Conservation (phyloP, 495 filamentous ascomycete species). For the Tirmania nivea region DNA sequence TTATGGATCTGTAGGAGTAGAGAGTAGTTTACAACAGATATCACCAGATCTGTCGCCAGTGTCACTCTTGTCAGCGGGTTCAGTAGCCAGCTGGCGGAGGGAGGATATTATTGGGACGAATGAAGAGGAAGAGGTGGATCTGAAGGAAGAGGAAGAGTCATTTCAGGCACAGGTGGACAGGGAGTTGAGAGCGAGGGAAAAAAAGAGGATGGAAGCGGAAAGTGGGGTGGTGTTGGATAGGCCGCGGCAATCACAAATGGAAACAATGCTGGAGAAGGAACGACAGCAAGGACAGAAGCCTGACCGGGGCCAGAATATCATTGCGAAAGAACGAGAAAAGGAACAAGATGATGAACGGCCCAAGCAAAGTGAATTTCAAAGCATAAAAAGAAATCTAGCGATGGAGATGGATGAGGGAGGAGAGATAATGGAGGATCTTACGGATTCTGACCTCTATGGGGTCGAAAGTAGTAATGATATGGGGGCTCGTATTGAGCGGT, state of each 20-base stretch:
- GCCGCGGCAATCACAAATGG: too few species aligned
- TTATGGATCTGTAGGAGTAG: not conserved
- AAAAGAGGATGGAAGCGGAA: not conserved
- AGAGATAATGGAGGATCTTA: not conserved
- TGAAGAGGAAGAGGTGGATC: not conserved
- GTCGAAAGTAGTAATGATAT: conserved; percentile 2
- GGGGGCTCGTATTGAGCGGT: too few species aligned
- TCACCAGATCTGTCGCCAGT: not conserved
- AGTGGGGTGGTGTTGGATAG: not conserved
- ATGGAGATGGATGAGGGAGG: not conserved
- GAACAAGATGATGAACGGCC: not conserved
- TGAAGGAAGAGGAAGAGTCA: not conserved
- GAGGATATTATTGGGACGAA: not conserved
- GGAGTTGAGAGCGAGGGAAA: not conserved
- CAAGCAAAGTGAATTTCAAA: not conserved
- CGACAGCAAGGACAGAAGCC: too few species aligned
- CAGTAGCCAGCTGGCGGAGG: not conserved
- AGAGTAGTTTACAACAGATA: not conserved
- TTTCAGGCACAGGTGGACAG: not conserved
- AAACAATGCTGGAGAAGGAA: too few species aligned
- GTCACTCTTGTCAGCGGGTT: not conserved
- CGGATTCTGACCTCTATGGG: not conserved
- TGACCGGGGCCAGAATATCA: too few species aligned
- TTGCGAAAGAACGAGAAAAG: not conserved
- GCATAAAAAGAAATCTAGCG: not conserved